phyloP scores from a whole-genome alignment of 352 stramenopile genomes.

The Pythium vanterpoolii region DNA sequence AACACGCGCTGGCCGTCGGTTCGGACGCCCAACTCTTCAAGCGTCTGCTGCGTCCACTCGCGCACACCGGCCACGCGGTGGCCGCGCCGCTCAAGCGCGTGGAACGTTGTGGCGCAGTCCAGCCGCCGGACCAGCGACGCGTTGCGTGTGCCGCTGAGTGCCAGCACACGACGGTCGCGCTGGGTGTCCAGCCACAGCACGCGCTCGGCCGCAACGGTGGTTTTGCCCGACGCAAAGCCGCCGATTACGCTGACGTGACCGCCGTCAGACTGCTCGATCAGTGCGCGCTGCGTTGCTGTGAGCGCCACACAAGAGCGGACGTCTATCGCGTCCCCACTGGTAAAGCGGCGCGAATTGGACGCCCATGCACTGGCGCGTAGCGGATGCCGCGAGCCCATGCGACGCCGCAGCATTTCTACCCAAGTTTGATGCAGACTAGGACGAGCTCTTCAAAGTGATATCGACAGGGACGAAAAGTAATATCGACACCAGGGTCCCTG shows the following conservation, averaged over 20 bases:
- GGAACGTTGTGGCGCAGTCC: conserved; percentile 31
- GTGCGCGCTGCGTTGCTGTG: not conserved
- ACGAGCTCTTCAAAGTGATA: conserved; percentile 11
- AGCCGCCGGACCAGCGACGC: conserved; percentile 8
- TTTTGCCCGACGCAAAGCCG: conserved; percentile 13
- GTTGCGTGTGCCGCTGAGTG: conserved; percentile 8
- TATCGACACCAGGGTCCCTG: conserved; percentile 10
- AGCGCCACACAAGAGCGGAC: not conserved
- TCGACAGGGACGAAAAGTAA: conserved; percentile 2
- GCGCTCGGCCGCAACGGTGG: conserved; percentile 17
- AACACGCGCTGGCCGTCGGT: conserved; percentile 43
- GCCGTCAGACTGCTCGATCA: not conserved
- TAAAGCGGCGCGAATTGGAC: not conserved
- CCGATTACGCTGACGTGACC: conserved; percentile 16
- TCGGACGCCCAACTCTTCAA: conserved; percentile 51
- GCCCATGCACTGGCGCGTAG: not conserved
- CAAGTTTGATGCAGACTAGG: too few relatives aligned
- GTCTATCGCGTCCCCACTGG: not conserved
- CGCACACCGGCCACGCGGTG: conserved; percentile 49
- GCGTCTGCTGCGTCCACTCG: conserved; percentile 64
- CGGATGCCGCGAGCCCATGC: not conserved
- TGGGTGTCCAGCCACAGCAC: conserved; percentile 18
- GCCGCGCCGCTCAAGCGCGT: conserved; percentile 66
- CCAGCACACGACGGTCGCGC: conserved; percentile 17
- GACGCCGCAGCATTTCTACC: not conserved